These are phyloP conservation scores for Trichoderma simmonsii DNA, from an alignment of 2,329 filamentous ascomycete genomes.

Conservation along the genomic window DNA sequence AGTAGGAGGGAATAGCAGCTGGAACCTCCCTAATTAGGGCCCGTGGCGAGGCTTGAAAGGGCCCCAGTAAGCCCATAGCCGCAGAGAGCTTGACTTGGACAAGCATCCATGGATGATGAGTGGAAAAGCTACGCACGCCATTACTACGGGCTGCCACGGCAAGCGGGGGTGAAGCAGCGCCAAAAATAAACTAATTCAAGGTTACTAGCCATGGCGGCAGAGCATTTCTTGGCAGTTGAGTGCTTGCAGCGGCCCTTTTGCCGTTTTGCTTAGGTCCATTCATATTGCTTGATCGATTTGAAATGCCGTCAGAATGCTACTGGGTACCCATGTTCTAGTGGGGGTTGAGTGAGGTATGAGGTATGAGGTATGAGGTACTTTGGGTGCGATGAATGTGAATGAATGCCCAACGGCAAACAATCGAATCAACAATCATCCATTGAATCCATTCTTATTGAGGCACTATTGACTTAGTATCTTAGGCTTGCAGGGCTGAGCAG, in stretches of 20 bases:
- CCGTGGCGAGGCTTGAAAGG: neutral
- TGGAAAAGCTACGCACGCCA: neutral
- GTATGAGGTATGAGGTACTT: neutral
- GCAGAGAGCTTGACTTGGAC: neutral
- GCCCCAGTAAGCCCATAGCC: neutral
- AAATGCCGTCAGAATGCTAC: neutral
- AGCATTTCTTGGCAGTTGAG: constrained; percentile 6
- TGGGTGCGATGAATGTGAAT: neutral
- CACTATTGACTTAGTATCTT: neutral
- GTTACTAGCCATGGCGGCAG: neutral
- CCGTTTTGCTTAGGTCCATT: neutral
- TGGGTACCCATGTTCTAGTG: neutral
- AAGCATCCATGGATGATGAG: neutral
- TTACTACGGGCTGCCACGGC: constrained; percentile 1
- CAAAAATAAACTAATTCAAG: constrained; percentile 8
- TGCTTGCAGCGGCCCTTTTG: neutral
- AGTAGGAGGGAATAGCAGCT: neutral
- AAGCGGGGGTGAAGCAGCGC: neutral
- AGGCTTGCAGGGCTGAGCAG: no score
- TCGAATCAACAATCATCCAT: neutral
- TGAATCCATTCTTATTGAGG: neutral
- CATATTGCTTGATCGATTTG: neutral
- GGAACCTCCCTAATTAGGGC: constrained; percentile 12
- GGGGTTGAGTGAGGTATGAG: neutral
- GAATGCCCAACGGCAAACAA: neutral